These are phyloP conservation scores for Cordyceps cicadae DNA, from an alignment of 2,329 filamentous ascomycete species.

Conservation along the genomic window DNA sequence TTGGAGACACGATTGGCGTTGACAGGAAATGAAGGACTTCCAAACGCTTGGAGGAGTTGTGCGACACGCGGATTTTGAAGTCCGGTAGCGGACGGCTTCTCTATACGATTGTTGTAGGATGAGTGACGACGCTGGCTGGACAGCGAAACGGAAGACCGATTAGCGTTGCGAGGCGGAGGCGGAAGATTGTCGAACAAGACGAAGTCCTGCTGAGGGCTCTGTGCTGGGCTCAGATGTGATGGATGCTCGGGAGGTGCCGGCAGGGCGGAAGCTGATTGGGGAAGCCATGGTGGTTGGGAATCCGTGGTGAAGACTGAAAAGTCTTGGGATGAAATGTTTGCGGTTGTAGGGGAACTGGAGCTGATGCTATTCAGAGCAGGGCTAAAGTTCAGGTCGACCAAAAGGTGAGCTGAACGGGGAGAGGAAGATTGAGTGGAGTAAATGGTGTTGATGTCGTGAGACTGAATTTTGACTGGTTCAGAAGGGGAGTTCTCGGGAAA, in stretches of 20 bases:
- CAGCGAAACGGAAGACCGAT: conserved; percentile 31
- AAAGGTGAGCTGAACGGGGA: conserved; percentile 40
- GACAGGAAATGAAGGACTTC: conserved; percentile 46
- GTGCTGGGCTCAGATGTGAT: conserved; percentile 40
- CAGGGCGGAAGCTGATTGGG: conserved; percentile 57
- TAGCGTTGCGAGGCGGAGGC: conserved; percentile 31
- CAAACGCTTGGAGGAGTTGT: conserved; percentile 51
- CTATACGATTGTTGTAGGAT: conserved; percentile 34
- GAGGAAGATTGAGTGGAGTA: conserved; percentile 40
- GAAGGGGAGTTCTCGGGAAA: conserved; percentile 28
- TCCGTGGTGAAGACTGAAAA: conserved; percentile 75
- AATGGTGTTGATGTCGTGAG: conserved; percentile 30
- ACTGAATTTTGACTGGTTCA: conserved; percentile 46
- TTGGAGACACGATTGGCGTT: conserved; percentile 52
- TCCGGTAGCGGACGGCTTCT: conserved; percentile 26
- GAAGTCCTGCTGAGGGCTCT: conserved; percentile 59
- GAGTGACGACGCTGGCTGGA: conserved; percentile 37
- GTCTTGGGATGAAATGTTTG: conserved; percentile 57
- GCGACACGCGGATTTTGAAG: conserved; percentile 52
- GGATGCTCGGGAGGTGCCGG: conserved; percentile 54
- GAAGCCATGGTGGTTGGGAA: conserved; percentile 73
- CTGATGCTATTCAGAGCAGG: conserved; percentile 48
- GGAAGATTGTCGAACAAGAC: conserved; percentile 60
- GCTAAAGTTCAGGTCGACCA: conserved; percentile 62
- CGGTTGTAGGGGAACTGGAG: conserved; percentile 49